Evolutionary conservation across 2,329 filamentous ascomycete species (phyloP).

Genomic region (Chalara sp.): DNA sequence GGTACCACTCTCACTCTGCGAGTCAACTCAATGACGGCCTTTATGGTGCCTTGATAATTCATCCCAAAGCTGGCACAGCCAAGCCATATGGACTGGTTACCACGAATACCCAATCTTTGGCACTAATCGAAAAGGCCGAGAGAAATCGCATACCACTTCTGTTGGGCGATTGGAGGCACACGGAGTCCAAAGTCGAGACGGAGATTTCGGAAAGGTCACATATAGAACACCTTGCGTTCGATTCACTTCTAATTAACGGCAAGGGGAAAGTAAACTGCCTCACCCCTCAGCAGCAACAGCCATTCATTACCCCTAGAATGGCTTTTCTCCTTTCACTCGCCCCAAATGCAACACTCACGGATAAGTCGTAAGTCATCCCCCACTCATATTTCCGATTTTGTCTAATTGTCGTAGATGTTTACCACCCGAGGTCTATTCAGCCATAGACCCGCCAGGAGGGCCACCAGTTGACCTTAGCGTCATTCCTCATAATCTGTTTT

Average conservation of each 20-base stretch:
- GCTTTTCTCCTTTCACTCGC: background rate
- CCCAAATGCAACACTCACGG: background rate
- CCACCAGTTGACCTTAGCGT: background rate
- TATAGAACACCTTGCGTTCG: constrained; percentile 13
- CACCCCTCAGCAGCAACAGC: background rate
- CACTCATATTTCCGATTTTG: background rate
- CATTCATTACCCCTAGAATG: background rate
- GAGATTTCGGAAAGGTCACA: constrained; percentile 5
- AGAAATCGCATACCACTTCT: constrained; percentile 8
- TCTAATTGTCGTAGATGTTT: background rate
- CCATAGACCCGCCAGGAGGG: background rate
- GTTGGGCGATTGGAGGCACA: constrained; percentile 16
- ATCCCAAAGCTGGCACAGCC: constrained; percentile 7
- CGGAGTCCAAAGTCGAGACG: constrained; percentile 9
- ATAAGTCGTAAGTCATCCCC: background rate
- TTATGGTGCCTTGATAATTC: constrained; percentile 23
- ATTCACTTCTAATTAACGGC: constrained; percentile 17
- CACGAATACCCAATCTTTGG: constrained; percentile 4
- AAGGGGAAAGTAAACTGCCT: constrained; percentile 17
- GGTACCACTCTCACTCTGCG: constrained; percentile 31
- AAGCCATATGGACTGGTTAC: constrained; percentile 10
- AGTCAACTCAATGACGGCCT: constrained; percentile 24
- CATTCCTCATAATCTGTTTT: background rate
- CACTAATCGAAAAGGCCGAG: constrained; percentile 5
- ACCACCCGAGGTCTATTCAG: background rate